Percentiles rank a stretch among this genome's conserved stretches.
These are phyloP conservation scores for Lunasporangiospora selenospora DNA, from an alignment of 192 early-diverging fungal species.

Conservation along the genomic window DNA sequence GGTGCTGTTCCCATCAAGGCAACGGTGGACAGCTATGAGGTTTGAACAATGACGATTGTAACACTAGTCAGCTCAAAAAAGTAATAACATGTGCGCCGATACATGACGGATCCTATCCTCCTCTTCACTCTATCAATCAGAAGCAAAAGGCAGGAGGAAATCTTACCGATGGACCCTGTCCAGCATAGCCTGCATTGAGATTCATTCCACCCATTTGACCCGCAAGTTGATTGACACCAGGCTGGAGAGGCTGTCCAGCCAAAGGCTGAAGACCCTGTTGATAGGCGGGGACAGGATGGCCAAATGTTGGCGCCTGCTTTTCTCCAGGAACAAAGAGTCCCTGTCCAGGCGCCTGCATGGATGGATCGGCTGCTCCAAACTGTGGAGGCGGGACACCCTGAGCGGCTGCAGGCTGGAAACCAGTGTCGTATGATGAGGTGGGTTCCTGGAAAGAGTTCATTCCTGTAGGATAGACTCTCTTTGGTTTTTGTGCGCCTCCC, in stretches of 20 bases:
- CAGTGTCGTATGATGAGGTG: constrained; percentile 18
- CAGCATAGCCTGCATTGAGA: constrained; percentile 19
- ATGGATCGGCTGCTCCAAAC: neutral
- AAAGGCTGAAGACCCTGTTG: constrained; percentile 20
- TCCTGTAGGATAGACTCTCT: constrained; percentile 61
- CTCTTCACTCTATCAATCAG: constrained; percentile 3
- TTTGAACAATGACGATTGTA: neutral
- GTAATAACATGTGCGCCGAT: neutral
- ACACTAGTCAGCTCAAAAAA: neutral
- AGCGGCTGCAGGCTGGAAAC: constrained; percentile 27
- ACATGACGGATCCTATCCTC: neutral
- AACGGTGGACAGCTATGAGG: constrained; percentile 41
- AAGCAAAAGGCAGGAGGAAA: neutral
- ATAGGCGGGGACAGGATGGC: constrained; percentile 25
- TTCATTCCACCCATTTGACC: constrained; percentile 36
- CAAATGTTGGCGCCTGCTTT: constrained; percentile 25
- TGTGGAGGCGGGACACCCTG: constrained; percentile 20
- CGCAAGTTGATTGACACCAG: constrained; percentile 13
- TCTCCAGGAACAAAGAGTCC: constrained; percentile 46
- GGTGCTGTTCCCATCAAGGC: constrained; percentile 60
- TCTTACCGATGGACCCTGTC: too few species aligned
- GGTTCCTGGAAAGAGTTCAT: constrained; percentile 53
- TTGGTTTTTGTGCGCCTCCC: constrained; percentile 45
- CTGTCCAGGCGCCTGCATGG: constrained; percentile 18
- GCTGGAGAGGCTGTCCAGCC: constrained; percentile 13